phyloP scores from a whole-genome alignment of 345 rosid species.

The Anacardium occidentale region DNA sequence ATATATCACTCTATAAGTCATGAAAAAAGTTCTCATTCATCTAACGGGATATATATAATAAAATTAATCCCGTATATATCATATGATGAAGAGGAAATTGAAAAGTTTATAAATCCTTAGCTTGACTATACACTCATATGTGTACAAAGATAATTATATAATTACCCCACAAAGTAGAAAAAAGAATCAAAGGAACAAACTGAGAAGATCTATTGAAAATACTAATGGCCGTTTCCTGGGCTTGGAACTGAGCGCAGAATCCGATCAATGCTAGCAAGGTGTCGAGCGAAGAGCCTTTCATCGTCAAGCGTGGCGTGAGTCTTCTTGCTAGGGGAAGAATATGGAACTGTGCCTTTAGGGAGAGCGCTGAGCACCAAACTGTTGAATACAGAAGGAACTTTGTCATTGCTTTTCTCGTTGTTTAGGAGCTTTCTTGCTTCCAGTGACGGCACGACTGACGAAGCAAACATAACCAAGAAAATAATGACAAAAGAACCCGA shows the following conservation, averaged over 20 bases:
- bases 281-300: conserved; percentile 52
- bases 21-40: conserved; percentile 2
- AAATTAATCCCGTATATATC: conserved; percentile 5
- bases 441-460: conserved; percentile 26
- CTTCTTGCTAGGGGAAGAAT: conserved; percentile 70
- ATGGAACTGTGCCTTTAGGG: conserved; percentile 57
- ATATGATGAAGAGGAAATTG: too few species aligned
- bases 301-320: conserved; percentile 50
- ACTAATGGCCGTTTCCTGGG: conserved; percentile 74
- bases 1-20: neutral
- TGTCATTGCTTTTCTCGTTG: conserved; percentile 7
- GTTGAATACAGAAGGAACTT: conserved; percentile 25
- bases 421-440: conserved; percentile 51
- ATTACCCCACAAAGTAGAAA: neutral
- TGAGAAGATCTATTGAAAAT: neutral
- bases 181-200: conserved; percentile 2
- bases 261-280: conserved; percentile 60
- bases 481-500: conserved; percentile 25
- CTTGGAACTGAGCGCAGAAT: conserved; percentile 77
- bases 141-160: neutral
- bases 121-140: conserved; percentile 16
- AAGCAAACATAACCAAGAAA: conserved; percentile 30
- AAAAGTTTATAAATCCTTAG: neutral
- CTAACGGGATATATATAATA: conserved; percentile 12
- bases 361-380: conserved; percentile 49